phyloP scores from a whole-genome alignment of 192 early-diverging fungal species.

The Dimargaris cristalligena region DNA sequence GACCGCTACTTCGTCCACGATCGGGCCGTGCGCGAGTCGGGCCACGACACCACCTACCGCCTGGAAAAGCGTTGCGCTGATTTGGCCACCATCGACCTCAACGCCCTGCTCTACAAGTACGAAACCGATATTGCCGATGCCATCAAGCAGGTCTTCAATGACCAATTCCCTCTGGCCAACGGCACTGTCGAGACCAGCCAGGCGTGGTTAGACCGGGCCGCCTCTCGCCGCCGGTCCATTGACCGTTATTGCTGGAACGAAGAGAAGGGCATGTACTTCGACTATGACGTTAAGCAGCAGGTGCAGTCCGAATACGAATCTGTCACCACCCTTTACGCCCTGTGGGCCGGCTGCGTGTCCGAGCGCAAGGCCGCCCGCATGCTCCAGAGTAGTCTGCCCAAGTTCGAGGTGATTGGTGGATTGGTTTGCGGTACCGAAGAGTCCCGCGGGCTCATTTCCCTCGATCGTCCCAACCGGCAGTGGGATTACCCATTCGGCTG shows the following conservation, averaged over 20 bases:
- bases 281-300: conserved; percentile 63
- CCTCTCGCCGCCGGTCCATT: conserved; percentile 40
- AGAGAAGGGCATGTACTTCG: conserved; percentile 61
- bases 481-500: conserved; percentile 92
- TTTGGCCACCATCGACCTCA: conserved; percentile 87
- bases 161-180: conserved; percentile 23
- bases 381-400: conserved; percentile 40
- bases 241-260: conserved; percentile 78
- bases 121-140: conserved; percentile 75
- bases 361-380: conserved; percentile 59
- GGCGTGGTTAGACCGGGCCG: conserved; percentile 48
- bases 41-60: conserved; percentile 92
- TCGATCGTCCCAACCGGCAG: conserved; percentile 82
- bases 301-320: conserved; percentile 67
- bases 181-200: conserved; percentile 28
- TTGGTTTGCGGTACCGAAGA: conserved; percentile 83
- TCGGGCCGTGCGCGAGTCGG: conserved; percentile 90
- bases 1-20: conserved; percentile 97
- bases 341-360: conserved; percentile 79
- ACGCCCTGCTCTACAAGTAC: conserved; percentile 88
- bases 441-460: conserved; percentile 62
- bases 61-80: conserved; percentile 81
- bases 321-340: conserved; percentile 74
- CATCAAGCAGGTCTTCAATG: conserved; percentile 41
- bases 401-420: conserved; percentile 84